Percentiles rank a stretch among this genome's conserved stretches.
Conservation (phyloP, 164 flowering plant genomes). For the Liquidambar formosana region DNA sequence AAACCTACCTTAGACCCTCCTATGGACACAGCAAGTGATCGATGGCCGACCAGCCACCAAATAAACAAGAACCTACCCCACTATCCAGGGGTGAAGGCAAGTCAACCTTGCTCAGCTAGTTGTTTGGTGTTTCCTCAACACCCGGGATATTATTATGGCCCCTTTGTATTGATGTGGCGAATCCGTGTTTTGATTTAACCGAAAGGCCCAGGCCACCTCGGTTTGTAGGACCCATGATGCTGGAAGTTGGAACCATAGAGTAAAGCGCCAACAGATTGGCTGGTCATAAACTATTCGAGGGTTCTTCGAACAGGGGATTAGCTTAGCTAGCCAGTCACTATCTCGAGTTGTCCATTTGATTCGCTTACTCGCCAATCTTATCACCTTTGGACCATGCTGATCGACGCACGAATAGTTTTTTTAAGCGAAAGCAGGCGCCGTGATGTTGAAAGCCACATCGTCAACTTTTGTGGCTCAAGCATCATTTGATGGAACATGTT, state of each 20-base stretch:
- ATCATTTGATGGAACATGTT: background rate
- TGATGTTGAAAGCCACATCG: constrained; percentile 20
- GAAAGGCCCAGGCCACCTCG: background rate
- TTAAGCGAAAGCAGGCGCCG: background rate
- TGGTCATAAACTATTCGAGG: background rate
- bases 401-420: background rate
- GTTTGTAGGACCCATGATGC: background rate
- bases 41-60: no score
- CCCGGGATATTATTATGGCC: background rate
- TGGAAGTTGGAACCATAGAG: background rate
- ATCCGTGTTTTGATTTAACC: background rate
- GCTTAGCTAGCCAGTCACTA: background rate
- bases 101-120: background rate
- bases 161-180: no score
- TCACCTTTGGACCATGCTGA: constrained; percentile 14
- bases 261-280: background rate
- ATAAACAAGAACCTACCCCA: no score
- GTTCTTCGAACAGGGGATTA: background rate
- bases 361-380: constrained; percentile 16
- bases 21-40: no score
- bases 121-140: background rate
- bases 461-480: background rate
- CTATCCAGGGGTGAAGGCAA: no score
- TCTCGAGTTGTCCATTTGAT: constrained; percentile 1
- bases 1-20: no score